Percentiles rank a stretch among this genome's conserved stretches.
Evolutionary conservation across 73 alveolate species (phyloP).

Genomic region (Paramecium sonneborni): DNA sequence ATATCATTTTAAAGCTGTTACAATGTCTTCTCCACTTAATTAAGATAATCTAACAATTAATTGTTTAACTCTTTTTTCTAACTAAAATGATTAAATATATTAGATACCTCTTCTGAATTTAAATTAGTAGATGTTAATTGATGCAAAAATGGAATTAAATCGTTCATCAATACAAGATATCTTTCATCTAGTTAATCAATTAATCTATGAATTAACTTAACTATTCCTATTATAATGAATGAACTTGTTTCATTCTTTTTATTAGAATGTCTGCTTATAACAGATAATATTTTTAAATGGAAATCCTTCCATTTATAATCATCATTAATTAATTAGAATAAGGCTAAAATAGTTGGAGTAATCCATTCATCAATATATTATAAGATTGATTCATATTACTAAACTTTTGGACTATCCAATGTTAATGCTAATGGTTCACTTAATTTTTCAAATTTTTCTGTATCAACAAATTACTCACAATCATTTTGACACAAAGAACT

Average conservation of each 20-base stretch:
- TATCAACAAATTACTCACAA: slow-evolving; percentile 27
- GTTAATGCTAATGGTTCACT: slow-evolving; percentile 37
- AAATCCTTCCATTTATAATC: slow-evolving; percentile 47
- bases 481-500: slow-evolving; percentile 10
- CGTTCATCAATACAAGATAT: slow-evolving; percentile 51
- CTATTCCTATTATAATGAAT: not conserved
- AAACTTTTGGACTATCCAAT: slow-evolving; percentile 1
- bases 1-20: not conserved
- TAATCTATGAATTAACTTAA: slow-evolving; percentile 25
- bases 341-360: slow-evolving; percentile 16
- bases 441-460: slow-evolving; percentile 52
- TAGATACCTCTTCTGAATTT: not conserved
- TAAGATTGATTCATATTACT: not conserved
- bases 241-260: slow-evolving; percentile 51
- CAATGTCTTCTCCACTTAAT: slow-evolving; percentile 26
- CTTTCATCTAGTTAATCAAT: slow-evolving; percentile 50
- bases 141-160: slow-evolving; percentile 43
- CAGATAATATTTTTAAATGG: not conserved
- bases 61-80: slow-evolving; percentile 48
- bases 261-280: slow-evolving; percentile 28
- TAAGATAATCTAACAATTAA: not conserved
- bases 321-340: slow-evolving; percentile 31
- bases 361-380: slow-evolving; percentile 32
- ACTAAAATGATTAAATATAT: not conserved
- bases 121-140: slow-evolving; percentile 9